Evolutionary conservation across 192 early-diverging fungal genomes (phyloP).

Genomic region (Mycoemilia scoparia): DNA sequence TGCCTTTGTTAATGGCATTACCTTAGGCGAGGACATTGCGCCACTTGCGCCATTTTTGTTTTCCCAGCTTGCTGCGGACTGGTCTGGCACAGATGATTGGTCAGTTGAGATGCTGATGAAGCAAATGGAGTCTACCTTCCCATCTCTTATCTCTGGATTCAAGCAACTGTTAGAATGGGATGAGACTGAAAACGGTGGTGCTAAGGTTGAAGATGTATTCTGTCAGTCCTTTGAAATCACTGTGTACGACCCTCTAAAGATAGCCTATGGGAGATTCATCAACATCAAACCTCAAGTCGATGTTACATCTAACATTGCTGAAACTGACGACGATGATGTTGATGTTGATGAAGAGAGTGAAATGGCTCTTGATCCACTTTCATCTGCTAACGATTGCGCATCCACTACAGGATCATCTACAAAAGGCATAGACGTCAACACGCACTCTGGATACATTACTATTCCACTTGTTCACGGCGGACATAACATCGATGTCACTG

Average conservation of each 20-base stretch:
- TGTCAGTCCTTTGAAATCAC: slow-evolving; percentile 71
- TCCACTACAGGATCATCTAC: background rate
- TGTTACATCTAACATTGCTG: too few species aligned
- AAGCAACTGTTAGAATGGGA: slow-evolving; percentile 65
- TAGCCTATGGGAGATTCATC: slow-evolving; percentile 2
- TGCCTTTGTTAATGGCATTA: slow-evolving; percentile 75
- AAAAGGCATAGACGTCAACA: too few species aligned
- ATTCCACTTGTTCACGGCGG: slow-evolving; percentile 47
- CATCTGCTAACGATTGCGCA: background rate
- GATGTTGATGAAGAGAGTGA: too few species aligned
- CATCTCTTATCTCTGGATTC: slow-evolving; percentile 54
- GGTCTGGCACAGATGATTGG: slow-evolving; percentile 4
- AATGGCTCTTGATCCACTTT: slow-evolving; percentile 2
- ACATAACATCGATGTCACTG: slow-evolving; percentile 51
- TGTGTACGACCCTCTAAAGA: slow-evolving; percentile 25
- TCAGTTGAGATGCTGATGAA: slow-evolving; percentile 25
- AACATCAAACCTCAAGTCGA: too few species aligned
- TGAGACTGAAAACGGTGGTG: slow-evolving; percentile 35
- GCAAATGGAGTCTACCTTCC: slow-evolving; percentile 18
- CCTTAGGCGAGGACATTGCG: slow-evolving; percentile 37
- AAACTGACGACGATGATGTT: too few species aligned
- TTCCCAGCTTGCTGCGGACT: slow-evolving; percentile 32
- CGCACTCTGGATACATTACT: slow-evolving; percentile 19
- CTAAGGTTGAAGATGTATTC: slow-evolving; percentile 64
- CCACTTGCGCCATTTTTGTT: slow-evolving; percentile 57